Percentiles rank a stretch among this genome's conserved stretches.
phyloP scores from a whole-genome alignment of 768 basidiomycete species.

The Amanita subjunquillea region DNA sequence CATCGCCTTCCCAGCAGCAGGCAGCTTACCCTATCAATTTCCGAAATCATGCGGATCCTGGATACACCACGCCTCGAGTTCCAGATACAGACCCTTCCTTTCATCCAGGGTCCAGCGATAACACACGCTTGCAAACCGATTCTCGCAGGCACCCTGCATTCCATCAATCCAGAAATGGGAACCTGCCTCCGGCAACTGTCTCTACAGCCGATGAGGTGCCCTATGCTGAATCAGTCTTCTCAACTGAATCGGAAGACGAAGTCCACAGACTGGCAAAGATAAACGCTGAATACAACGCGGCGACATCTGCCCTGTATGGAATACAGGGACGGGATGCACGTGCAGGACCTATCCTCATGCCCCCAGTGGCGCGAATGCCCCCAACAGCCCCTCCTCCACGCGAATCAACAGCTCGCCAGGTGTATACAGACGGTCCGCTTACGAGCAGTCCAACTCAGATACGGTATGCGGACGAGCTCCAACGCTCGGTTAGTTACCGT shows the following conservation, averaged over 20 bases:
- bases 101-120: neutral
- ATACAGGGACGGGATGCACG: neutral
- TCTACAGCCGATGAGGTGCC: neutral
- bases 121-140: neutral
- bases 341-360: neutral
- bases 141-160: neutral
- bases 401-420: neutral
- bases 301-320: conserved; percentile 26
- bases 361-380: neutral
- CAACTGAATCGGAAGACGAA: conserved; percentile 28
- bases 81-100: neutral
- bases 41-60: neutral
- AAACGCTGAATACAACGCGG: conserved; percentile 33
- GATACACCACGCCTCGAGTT: neutral
- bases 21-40: neutral
- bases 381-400: neutral
- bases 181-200: neutral
- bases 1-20: neutral
- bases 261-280: conserved; percentile 26
- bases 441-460: conserved; percentile 1
- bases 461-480: neutral
- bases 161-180: neutral
- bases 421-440: neutral
- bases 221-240: conserved; percentile 3
- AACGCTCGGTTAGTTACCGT: neutral